A percentile compares a stretch with the other conserved stretches of the same genome.
These are phyloP conservation scores for Chaetomiaceae sp. DNA, from an alignment of 2,329 filamentous ascomycete species.

Conservation along the genomic window DNA sequence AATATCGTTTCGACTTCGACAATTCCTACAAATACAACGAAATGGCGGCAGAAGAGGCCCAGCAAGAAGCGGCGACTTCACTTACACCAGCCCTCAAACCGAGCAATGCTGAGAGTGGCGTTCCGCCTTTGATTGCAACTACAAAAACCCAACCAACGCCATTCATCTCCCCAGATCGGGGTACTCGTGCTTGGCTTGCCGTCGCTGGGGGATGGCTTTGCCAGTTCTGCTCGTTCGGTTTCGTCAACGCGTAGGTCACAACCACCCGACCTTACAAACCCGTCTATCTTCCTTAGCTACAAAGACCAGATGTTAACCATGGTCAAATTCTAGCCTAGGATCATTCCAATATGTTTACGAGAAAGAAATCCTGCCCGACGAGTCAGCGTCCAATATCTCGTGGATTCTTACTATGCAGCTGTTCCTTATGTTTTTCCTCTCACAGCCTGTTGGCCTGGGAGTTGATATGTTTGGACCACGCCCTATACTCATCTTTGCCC, in stretches of 20 bases:
- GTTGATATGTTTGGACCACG: slow-evolving; percentile 6
- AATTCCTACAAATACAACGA: too few relatives aligned
- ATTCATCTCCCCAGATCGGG: slow-evolving; percentile 3
- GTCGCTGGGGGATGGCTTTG: slow-evolving; percentile 4
- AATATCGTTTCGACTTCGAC: too few relatives aligned
- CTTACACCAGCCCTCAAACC: too few relatives aligned
- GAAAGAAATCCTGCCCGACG: slow-evolving; percentile 2
- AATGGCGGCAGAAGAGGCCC: too few relatives aligned
- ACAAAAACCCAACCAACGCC: background rate
- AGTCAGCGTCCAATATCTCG: slow-evolving; percentile 5
- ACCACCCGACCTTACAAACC: too few relatives aligned
- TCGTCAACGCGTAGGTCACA: slow-evolving; percentile 3
- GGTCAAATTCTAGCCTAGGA: too few relatives aligned
- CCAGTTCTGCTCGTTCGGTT: slow-evolving; percentile 9
- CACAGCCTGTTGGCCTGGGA: background rate
- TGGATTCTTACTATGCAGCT: slow-evolving; percentile 7
- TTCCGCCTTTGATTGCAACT: background rate
- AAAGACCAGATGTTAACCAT: too few relatives aligned
- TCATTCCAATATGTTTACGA: slow-evolving; percentile 8
- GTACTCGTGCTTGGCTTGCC: background rate
- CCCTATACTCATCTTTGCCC: background rate
- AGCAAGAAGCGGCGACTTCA: too few relatives aligned
- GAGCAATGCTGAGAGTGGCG: too few relatives aligned
- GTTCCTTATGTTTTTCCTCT: slow-evolving; percentile 10
- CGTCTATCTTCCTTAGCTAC: too few relatives aligned